These are phyloP conservation scores for Oxyria digyna DNA, from an alignment of 148 eudicot genomes.

Conservation along the genomic window DNA sequence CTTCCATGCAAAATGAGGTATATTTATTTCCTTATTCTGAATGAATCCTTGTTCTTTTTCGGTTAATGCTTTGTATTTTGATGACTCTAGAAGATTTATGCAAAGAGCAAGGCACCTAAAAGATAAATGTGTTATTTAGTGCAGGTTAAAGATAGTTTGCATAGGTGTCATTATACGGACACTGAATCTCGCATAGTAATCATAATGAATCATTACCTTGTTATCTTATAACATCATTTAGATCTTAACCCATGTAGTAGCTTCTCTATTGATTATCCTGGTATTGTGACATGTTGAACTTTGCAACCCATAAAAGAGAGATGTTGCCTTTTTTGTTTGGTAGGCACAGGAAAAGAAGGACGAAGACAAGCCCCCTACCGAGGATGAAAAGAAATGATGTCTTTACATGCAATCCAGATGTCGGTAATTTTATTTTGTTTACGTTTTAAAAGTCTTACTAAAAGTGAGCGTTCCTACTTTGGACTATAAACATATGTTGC, in stretches of 20 bases:
- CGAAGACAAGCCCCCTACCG: slow-evolving; percentile 49
- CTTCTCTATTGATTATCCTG: no score
- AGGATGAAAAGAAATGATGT: slow-evolving; percentile 50
- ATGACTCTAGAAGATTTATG: not conserved
- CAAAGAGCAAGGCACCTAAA: not conserved
- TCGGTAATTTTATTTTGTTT: not conserved
- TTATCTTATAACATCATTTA: not conserved
- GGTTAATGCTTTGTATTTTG: not conserved
- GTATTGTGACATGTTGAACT: no score
- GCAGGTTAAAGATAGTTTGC: not conserved
- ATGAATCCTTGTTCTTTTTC: not conserved
- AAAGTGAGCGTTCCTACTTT: not conserved
- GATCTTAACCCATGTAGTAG: no score
- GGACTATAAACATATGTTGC: not conserved
- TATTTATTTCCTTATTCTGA: slow-evolving; percentile 14
- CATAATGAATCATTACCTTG: not conserved
- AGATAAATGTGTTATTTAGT: not conserved
- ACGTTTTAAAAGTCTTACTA: not conserved
- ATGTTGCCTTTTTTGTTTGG: not conserved
- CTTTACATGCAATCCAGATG: not conserved
- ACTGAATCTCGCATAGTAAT: not conserved
- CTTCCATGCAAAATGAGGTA: slow-evolving; percentile 94
- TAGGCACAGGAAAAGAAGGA: slow-evolving; percentile 52
- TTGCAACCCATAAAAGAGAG: not conserved
- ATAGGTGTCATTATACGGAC: no score